Evolutionary conservation across 2,329 filamentous ascomycete species (phyloP).

Genomic region (Plenodomus biglobosus): DNA sequence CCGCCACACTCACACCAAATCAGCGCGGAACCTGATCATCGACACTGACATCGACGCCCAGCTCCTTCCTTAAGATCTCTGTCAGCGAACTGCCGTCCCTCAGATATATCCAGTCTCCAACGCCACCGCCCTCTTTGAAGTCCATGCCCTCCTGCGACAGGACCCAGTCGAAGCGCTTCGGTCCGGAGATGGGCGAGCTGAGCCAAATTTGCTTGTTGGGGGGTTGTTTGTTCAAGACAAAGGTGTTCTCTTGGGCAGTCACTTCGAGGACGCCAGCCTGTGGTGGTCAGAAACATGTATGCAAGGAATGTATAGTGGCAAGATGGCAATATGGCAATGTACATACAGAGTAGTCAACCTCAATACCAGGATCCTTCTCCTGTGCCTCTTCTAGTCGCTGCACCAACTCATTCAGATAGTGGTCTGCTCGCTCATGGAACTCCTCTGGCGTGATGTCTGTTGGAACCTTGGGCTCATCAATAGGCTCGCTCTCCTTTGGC

Average conservation of each 20-base stretch:
- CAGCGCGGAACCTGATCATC: constrained; percentile 37
- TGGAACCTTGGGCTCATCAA: constrained; percentile 51
- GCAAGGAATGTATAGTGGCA: not conserved
- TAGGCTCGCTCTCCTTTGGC: constrained; percentile 39
- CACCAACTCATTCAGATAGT: constrained; percentile 66
- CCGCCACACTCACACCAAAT: constrained; percentile 5
- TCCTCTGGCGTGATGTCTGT: constrained; percentile 68
- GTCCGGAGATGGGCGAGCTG: constrained; percentile 84
- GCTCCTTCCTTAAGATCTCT: constrained; percentile 72
- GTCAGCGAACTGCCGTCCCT: constrained; percentile 78
- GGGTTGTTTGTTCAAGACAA: constrained; percentile 97
- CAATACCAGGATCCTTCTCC: constrained; percentile 73
- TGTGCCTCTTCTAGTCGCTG: constrained; percentile 69
- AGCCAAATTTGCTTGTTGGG: constrained; percentile 98
- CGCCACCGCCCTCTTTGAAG: constrained; percentile 74
- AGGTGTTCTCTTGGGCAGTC: constrained; percentile 68
- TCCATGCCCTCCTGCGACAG: constrained; percentile 69
- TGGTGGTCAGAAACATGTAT: constrained; percentile 7
- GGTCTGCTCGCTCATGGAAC: constrained; percentile 77
- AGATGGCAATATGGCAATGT: not conserved
- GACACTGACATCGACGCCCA: constrained; percentile 61
- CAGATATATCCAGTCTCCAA: constrained; percentile 83
- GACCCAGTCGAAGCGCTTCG: constrained; percentile 93
- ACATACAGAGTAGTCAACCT: constrained; percentile 86
- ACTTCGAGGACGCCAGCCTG: constrained; percentile 87